These are phyloP conservation scores for Diaporthe batatas DNA, from an alignment of 2,329 filamentous ascomycete species.

Conservation along the genomic window DNA sequence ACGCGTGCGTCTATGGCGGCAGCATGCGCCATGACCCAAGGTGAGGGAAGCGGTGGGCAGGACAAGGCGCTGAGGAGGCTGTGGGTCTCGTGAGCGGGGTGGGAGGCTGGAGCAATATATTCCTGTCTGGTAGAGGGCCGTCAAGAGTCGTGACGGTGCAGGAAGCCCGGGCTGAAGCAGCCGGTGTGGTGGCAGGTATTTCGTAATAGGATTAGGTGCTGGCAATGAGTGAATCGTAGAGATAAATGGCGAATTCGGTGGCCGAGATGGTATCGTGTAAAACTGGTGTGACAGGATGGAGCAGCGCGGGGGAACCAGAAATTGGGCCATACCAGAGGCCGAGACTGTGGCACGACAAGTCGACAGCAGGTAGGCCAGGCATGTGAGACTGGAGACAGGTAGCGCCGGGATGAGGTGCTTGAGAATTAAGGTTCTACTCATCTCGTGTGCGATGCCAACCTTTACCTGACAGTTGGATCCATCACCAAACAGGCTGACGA, in stretches of 20 bases:
- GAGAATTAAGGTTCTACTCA: constrained; percentile 25
- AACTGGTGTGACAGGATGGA: constrained; percentile 25
- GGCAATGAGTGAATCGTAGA: constrained; percentile 19
- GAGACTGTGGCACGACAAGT: constrained; percentile 10
- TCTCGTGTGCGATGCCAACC: constrained; percentile 24
- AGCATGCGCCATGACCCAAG: constrained; percentile 5
- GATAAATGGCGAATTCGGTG: constrained; percentile 29
- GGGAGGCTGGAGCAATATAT: neutral
- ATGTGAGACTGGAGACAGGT: constrained; percentile 31
- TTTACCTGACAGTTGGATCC: constrained; percentile 30
- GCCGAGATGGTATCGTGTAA: constrained; percentile 29
- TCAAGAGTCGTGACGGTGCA: constrained; percentile 19
- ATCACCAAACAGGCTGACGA: constrained; percentile 15
- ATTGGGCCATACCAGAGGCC: constrained; percentile 21
- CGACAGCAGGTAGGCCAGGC: constrained; percentile 8
- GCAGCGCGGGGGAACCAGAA: constrained; percentile 14
- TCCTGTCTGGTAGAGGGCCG: neutral
- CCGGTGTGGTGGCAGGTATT: constrained; percentile 18
- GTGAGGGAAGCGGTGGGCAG: constrained; percentile 28
- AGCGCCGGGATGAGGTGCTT: constrained; percentile 20
- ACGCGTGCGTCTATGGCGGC: constrained; percentile 25
- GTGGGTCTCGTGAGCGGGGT: constrained; percentile 30
- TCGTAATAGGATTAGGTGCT: constrained; percentile 25
- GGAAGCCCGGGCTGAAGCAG: constrained; percentile 7
- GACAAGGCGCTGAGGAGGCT: constrained; percentile 17